Conservation (phyloP, 192 early-diverging fungal genomes). For the Thamnidium elegans region DNA sequence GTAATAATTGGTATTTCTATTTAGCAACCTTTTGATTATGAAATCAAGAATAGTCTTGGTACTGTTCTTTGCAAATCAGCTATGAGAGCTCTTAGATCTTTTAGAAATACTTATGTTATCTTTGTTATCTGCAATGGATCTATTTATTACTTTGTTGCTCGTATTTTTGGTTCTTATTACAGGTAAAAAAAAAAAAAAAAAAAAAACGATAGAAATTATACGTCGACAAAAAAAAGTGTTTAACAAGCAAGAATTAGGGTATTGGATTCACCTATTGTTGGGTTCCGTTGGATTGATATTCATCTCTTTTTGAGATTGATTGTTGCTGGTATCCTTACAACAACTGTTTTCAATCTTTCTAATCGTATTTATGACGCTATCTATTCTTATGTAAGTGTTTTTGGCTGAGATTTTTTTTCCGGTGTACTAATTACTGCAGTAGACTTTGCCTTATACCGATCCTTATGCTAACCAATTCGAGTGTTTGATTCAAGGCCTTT, state of each 20-base stretch:
- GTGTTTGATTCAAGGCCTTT: slow-evolving; percentile 4
- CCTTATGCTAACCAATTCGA: slow-evolving; percentile 10
- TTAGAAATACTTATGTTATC: background rate
- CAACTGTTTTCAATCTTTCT: slow-evolving; percentile 17
- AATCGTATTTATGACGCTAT: slow-evolving; percentile 23
- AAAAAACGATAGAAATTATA: background rate
- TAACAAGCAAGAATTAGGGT: background rate
- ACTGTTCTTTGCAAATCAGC: background rate
- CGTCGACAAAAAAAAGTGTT: background rate
- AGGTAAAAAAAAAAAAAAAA: slow-evolving; percentile 3
- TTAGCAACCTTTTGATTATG: slow-evolving; percentile 2
- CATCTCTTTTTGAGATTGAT: slow-evolving; percentile 21
- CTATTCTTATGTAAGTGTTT: background rate
- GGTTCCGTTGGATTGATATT: slow-evolving; percentile 35
- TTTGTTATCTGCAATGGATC: slow-evolving; percentile 15
- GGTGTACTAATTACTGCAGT: background rate
- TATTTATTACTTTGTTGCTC: slow-evolving; percentile 12
- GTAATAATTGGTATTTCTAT: background rate
- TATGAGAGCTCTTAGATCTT: background rate
- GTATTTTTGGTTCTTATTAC: slow-evolving; percentile 6
- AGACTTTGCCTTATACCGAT: background rate
- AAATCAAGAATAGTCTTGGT: slow-evolving; percentile 6
- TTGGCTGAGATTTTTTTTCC: background rate
- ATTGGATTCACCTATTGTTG: slow-evolving; percentile 27
- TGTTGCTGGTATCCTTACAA: slow-evolving; percentile 14